phyloP scores from a whole-genome alignment of 2,329 filamentous ascomycete genomes.

The Westerdykella ornata region DNA sequence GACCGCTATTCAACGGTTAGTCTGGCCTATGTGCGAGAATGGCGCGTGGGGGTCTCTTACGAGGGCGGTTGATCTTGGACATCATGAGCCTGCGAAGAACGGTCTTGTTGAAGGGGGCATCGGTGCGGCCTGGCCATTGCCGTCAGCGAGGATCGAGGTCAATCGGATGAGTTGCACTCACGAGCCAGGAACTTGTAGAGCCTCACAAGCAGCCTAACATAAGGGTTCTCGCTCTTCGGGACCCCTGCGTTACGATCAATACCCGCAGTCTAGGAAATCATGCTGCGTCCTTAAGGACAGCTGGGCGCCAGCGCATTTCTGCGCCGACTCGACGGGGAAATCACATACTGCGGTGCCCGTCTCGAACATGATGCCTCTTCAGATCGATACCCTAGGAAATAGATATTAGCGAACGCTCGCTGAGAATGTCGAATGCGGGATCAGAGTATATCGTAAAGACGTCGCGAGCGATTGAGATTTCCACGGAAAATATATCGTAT shows the following conservation, averaged over 20 bases:
- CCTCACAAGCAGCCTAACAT: conserved; percentile 96
- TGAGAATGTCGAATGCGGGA: background rate
- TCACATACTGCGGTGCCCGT: conserved; percentile 59
- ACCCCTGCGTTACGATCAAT: conserved; percentile 36
- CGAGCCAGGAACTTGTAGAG: conserved; percentile 94
- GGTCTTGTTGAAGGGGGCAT: conserved; percentile 97
- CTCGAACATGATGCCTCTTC: conserved; percentile 57
- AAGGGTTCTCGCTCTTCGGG: conserved; percentile 92
- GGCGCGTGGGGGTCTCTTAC: conserved; percentile 18
- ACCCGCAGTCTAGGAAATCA: conserved; percentile 29
- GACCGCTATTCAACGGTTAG: conserved; percentile 49
- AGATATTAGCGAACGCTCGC: background rate
- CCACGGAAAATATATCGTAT: no score
- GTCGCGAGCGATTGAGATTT: no score
- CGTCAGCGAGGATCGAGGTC: conserved; percentile 24
- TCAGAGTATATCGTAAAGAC: no score
- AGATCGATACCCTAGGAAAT: conserved; percentile 31
- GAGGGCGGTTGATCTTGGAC: conserved; percentile 88
- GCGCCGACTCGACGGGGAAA: conserved; percentile 36
- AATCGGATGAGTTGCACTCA: conserved; percentile 48
- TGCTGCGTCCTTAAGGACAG: conserved; percentile 36
- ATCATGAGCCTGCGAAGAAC: conserved; percentile 95
- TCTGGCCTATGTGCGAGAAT: background rate
- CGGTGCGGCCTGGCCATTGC: conserved; percentile 68
- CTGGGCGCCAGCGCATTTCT: conserved; percentile 34